Base-by-base conservation (phyloP, 129 eudicot genomes). In the Flaveria bidentis region DNA sequence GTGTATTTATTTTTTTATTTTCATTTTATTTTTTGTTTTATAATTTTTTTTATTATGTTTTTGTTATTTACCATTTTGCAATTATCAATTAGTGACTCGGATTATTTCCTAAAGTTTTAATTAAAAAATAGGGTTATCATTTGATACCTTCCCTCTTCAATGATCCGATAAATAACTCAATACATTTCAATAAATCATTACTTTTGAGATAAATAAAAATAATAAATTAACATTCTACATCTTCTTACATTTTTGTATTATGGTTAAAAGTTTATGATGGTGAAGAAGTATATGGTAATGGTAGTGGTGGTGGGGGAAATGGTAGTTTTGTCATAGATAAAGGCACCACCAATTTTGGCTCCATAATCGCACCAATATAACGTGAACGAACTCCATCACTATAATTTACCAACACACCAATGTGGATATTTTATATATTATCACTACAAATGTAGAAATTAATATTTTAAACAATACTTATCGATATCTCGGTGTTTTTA, bases 331-430 rank as follows among this genome's bases (percentile, higher is more conserved):
- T 72, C 76, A 72, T 41, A 72, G 45, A 63, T 33, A 72, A 72
- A 51, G 53, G 66, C 17, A 72, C 76, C 76, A 53, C 65, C 64
- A 53, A 52, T 5, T 72, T 52, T 72, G 76, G 66, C 66, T 52
- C 76, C 76, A 55, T 72, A 72, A 72, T 36, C 67, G 51, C 67
- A 72, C 76, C n/a, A 33, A n/a, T 52, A 33, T 71, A 71, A 16
- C 76, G 50, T 71, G 76, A 71, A 30, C 61, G 12, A 47, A 69
- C 61, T 69, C 39, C 42, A 69, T 22, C 41, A 26, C 36, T 30
- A 30, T 30, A 30, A 30, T 30, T 4, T 69, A 2, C 46, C 1
- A 30, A 33, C 46, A 61, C 67, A 61, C 67, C 30, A 39, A 61
- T 26, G 67, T 61, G 41, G 1, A 25, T 16, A 28, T 26, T 13